Base-by-base conservation (phyloP, 139 green algal genomes). In the Chlamydomonas incerta region DNA sequence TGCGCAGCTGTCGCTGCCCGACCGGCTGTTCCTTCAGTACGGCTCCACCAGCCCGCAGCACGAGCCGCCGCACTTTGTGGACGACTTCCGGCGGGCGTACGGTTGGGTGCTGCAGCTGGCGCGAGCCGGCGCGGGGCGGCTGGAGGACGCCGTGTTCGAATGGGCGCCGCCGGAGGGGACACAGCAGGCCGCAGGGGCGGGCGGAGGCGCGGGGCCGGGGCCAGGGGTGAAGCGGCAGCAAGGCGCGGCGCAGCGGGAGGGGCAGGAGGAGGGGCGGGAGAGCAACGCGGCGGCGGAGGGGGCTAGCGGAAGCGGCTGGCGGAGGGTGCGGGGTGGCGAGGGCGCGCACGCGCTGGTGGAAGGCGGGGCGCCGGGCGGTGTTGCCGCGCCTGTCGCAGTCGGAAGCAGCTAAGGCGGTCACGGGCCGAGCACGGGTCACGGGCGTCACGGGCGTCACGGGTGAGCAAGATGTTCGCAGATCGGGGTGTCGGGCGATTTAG, bases 11-110 rank as follows among this genome's bases (percentile, higher is more conserved):
- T 9, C 28, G 9, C 31, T 75, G 46, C 63, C 65, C 20, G 79
- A 85, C 14, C 47, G 0, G 11, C 18, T 17, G 0, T 75, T 85
- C 46, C 67, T 85, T 21, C 29, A 28, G 9, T 18, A 18, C 10
- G 37, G 41, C 63, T 76, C 66, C 46, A 85, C 79, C 24, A 69
- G 47, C 20, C 79, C 79, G 1, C 47, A 85, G 6, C 57, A 57
- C 21, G 79, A 85, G 79, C 79, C 79, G 20, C 65, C 65, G 20
- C 57, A 75, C 79, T 85, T 85, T 21, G 79, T 85, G 13, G 46
- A 37, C 21, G 79, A 85, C 28, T 14, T 75, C 37, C 33, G 34
- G 46, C 23, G 9, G 18, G 60, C 76, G 20, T 73, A 65, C 76
- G 3, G 62, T 0, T 83, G 57, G 28, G 60, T 82, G 0, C 5